Conservation (phyloP, 2,329 filamentous ascomycete genomes). For the Pseudopithomyces maydicus region DNA sequence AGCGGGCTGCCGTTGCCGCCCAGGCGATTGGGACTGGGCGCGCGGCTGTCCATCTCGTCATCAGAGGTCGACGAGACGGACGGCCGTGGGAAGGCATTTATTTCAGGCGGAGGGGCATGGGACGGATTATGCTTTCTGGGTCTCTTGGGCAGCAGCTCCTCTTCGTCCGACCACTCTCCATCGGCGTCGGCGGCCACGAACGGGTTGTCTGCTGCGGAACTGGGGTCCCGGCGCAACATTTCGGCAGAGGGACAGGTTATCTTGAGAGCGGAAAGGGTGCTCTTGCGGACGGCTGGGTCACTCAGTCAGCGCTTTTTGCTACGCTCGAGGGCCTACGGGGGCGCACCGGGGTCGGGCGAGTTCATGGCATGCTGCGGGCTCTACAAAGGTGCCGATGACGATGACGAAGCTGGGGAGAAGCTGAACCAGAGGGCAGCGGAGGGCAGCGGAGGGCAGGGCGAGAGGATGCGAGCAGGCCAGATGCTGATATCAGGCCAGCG, state of each 20-base stretch:
- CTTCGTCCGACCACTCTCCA: conserved; percentile 45
- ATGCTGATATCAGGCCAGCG: neutral
- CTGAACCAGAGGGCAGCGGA: too few relatives aligned
- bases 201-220: conserved; percentile 28
- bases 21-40: conserved; percentile 25
- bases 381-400: neutral
- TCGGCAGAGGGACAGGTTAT: conserved; percentile 45
- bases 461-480: neutral
- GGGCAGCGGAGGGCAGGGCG: neutral
- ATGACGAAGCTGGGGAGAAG: neutral
- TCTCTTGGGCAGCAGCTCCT: conserved; percentile 40
- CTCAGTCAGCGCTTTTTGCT: conserved; percentile 8
- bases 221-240: conserved; percentile 21
- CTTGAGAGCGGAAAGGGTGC: conserved; percentile 43
- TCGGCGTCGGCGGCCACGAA: conserved; percentile 33
- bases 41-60: conserved; percentile 26
- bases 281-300: conserved; percentile 40
- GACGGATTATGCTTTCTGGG: conserved; percentile 26
- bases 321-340: conserved; percentile 12
- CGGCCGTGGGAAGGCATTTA: conserved; percentile 23
- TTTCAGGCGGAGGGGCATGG: conserved; percentile 36
- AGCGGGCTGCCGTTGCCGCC: conserved; percentile 29
- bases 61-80: conserved; percentile 19
- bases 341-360: conserved; percentile 18
- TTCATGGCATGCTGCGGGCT: conserved; percentile 21